These are phyloP conservation scores for Solanum stenotomum DNA, from an alignment of 257 asterid genomes.

Conservation along the genomic window DNA sequence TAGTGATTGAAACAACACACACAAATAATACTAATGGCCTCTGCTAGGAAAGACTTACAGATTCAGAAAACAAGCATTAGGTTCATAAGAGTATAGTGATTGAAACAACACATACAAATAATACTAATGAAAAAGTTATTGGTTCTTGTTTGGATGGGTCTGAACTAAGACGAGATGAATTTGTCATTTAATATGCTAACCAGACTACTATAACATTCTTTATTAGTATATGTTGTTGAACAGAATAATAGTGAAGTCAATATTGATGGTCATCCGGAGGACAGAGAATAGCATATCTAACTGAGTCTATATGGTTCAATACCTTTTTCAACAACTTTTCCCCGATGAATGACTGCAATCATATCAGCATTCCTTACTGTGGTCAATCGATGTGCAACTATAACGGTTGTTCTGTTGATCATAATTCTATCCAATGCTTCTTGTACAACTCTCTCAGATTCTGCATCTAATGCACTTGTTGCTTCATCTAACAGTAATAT, in stretches of 20 bases:
- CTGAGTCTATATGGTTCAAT: not conserved
- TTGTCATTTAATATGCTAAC: not conserved
- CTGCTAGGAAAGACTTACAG: not conserved
- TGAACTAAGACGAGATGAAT: not conserved
- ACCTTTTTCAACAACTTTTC: slow-evolving; percentile 82
- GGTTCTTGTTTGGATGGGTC: not conserved
- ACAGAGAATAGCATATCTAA: not conserved
- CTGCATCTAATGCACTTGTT: slow-evolving; percentile 87
- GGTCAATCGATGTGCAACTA: slow-evolving; percentile 79
- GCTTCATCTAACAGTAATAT: slow-evolving; percentile 82
- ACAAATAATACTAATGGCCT: not conserved
- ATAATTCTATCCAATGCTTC: slow-evolving; percentile 82
- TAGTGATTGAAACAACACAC: not conserved
- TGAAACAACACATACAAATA: not conserved
- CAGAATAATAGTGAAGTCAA: not conserved
- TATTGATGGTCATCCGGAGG: not conserved
- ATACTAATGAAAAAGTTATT: not conserved
- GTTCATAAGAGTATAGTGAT: not conserved
- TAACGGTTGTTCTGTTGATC: slow-evolving; percentile 71
- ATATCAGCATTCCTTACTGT: slow-evolving; percentile 73
- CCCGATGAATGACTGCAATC: slow-evolving; percentile 72
- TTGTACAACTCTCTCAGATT: slow-evolving; percentile 76
- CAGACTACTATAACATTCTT: not conserved
- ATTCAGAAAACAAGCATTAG: not conserved
- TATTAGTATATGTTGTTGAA: not conserved